Percentiles rank a stretch among this genome's conserved stretches.
Evolutionary conservation across 2,329 filamentous ascomycete genomes (phyloP).

Genomic region (Ophioceras dolichostomum): DNA sequence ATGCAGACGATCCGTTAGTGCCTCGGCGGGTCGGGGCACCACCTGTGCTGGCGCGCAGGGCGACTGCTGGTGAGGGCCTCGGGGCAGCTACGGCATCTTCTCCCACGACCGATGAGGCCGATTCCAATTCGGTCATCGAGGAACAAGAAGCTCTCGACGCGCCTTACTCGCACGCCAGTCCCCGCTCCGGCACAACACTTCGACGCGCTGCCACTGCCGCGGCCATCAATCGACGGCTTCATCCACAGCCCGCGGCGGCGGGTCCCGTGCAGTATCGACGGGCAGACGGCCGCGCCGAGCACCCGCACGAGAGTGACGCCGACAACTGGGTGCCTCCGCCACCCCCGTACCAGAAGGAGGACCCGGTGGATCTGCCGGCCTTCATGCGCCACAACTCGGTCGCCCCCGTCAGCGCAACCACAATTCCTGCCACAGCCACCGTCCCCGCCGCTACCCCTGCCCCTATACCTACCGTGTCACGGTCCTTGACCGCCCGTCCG

Average conservation of each 20-base stretch:
- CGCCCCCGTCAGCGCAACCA: slow-evolving; percentile 5
- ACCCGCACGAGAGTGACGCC: slow-evolving; percentile 77
- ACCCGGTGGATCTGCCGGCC: slow-evolving; percentile 41
- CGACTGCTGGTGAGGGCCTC: slow-evolving; percentile 3
- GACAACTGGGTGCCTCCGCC: slow-evolving; percentile 84
- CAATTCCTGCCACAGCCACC: neutral
- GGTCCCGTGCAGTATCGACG: slow-evolving; percentile 50
- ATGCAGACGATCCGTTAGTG: slow-evolving; percentile 38
- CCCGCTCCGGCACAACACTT: slow-evolving; percentile 57
- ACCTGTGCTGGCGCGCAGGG: slow-evolving; percentile 8
- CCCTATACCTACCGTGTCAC: no score
- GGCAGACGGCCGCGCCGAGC: slow-evolving; percentile 56
- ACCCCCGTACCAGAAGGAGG: slow-evolving; percentile 63
- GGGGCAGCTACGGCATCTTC: slow-evolving; percentile 9
- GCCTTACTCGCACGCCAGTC: slow-evolving; percentile 61
- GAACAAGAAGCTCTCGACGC: slow-evolving; percentile 53
- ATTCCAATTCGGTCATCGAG: slow-evolving; percentile 35
- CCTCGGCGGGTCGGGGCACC: slow-evolving; percentile 33
- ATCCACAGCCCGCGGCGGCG: slow-evolving; percentile 43
- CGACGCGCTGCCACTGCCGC: slow-evolving; percentile 67
- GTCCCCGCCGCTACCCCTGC: no score
- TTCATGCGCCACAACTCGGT: slow-evolving; percentile 35
- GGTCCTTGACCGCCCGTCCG: no score
- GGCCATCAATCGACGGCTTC: slow-evolving; percentile 55
- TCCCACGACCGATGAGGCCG: slow-evolving; percentile 24